phyloP scores from a whole-genome alignment of 805 yeast genomes.

The Yarrowia sp. region DNA sequence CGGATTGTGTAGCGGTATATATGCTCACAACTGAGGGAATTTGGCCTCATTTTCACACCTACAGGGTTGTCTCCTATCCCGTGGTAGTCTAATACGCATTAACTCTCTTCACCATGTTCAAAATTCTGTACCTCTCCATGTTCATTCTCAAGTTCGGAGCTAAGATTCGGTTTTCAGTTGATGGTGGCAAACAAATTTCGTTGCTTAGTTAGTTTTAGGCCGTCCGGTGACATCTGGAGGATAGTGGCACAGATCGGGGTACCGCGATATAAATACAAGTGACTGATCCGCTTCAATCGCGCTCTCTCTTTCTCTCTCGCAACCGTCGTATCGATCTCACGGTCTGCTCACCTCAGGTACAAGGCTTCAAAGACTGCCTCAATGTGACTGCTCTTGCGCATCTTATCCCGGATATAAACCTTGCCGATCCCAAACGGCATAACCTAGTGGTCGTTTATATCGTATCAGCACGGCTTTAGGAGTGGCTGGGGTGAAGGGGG shows the following conservation, averaged over 20 bases:
- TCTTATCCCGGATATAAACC: conserved; percentile 9
- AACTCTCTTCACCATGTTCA: too few species aligned
- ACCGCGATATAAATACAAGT: not conserved
- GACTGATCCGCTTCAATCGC: not conserved
- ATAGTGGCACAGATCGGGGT: not conserved
- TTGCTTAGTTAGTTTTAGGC: not conserved
- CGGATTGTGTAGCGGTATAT: not conserved
- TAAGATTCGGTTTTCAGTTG: not conserved
- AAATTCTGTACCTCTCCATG: too few species aligned
- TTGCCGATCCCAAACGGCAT: conserved; percentile 5
- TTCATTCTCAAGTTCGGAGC: not conserved
- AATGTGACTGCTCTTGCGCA: not conserved
- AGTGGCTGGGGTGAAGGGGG: not conserved
- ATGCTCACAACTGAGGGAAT: too few species aligned
- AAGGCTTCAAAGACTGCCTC: too few species aligned
- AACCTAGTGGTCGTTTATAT: conserved; percentile 1
- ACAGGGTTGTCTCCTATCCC: too few species aligned
- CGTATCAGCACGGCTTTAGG: not conserved
- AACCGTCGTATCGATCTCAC: too few species aligned
- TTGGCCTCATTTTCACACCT: too few species aligned
- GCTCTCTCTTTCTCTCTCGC: too few species aligned
- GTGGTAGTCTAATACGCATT: too few species aligned
- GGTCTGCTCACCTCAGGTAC: too few species aligned
- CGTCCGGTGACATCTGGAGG: not conserved
- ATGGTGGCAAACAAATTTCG: not conserved